A percentile compares a stretch with the other conserved stretches of the same genome.
Evolutionary conservation across 2,329 filamentous ascomycete genomes (phyloP).

Genomic region (Bisporella sp.): DNA sequence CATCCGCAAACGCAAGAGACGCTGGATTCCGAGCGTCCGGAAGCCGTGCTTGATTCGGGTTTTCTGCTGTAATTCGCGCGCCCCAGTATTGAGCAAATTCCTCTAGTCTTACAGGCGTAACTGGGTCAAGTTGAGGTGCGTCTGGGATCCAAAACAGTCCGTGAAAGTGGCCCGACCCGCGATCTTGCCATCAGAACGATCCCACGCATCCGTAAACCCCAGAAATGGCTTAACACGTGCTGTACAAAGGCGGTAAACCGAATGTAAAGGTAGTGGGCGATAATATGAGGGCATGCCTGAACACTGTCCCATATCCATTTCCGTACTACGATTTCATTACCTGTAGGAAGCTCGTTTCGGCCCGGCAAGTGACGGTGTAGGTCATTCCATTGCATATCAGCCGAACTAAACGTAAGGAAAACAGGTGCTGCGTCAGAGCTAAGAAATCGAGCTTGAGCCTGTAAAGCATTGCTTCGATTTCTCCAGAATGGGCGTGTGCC

Average conservation of each 20-base stretch:
- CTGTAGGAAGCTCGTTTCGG: not conserved
- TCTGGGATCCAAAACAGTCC: not conserved
- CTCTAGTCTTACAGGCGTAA: not conserved
- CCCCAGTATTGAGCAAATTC: not conserved
- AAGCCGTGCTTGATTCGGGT: not conserved
- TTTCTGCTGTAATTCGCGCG: not conserved
- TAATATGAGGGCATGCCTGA: not conserved
- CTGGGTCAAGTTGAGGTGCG: not conserved
- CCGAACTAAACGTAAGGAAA: constrained; percentile 1
- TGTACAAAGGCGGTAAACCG: not conserved
- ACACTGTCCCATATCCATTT: not conserved
- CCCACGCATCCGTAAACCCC: not conserved
- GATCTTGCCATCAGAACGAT: not conserved
- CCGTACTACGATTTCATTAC: too few relatives aligned
- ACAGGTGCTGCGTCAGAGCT: not conserved
- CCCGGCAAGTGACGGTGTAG: constrained; percentile 1
- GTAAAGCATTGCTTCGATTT: not conserved
- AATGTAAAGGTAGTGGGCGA: not conserved
- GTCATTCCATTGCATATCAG: constrained; percentile 1
- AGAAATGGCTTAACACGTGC: not conserved
- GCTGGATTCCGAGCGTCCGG: not conserved
- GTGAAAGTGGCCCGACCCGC: not conserved
- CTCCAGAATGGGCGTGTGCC: constrained; percentile 1
- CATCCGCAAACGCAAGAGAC: not conserved
- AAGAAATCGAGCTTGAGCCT: constrained; percentile 1